Base-by-base conservation (phyloP, 805 yeast species). In the Kodamaea restingae region DNA sequence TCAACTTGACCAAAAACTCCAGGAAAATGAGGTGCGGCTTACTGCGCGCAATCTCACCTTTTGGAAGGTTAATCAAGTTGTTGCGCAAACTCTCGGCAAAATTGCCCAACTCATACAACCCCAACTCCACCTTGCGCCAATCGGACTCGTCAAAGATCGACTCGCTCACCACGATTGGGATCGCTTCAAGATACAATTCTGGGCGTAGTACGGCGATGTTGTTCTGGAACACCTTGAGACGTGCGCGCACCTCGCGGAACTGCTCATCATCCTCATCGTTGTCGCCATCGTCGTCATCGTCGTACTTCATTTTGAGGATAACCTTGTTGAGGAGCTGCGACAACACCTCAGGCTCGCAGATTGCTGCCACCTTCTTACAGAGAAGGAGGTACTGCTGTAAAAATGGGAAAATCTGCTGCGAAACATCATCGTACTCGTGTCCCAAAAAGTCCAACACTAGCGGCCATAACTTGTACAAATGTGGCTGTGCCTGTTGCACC, bases 51-150 rank as follows among this genome's bases (percentile, higher is more conserved):
- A 88, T 71, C 60, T 81, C 81, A 15, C 68, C 71, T 55, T 86
- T 81, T 30, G 83, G 81, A 29, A 84, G 54, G 50, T 80, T 80
- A 60, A 88, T 76, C n/a, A 82, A 60, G 49, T 87, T 87, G 51
- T 81, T 84, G 58, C 87, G 78, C 42, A 90, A 68, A 40, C 85
- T 76, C 44, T 91, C 98, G 36, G 88, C 80, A 48, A 82, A 80
- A 48, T 81, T 83, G 38, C 79, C 76, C 54, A 93, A 72, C 61
- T 90, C 95, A 56, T 72, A 88, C 38, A 93, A 67, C 2, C 96
- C 97, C 46, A 93, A 71, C 61, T 93, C 99, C 28, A 87, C 70
- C 18, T 75, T 77, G 56, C 88, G 77, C 98, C 98, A 90, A 47
- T 80, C 78, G 18, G 35, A 38, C 18, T 38, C 25, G 8, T 18